Percentiles rank a stretch among this genome's conserved stretches.
Conservation (phyloP, 1,139 yeast species). For the Yamadazyma diospyri region DNA sequence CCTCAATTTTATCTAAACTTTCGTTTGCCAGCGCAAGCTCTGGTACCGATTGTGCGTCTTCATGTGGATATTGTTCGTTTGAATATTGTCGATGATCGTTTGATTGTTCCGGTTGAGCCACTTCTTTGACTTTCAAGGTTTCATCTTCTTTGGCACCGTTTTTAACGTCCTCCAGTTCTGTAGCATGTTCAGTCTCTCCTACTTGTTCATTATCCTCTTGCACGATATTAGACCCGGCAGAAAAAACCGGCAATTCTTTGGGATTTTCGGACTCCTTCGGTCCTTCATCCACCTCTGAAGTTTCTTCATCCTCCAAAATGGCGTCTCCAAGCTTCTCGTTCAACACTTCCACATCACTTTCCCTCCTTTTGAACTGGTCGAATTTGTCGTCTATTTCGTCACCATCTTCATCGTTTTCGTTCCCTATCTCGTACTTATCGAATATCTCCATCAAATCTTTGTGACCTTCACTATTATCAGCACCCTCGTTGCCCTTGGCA, state of each 20-base stretch:
- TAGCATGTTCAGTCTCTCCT: neutral
- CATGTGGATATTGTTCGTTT: neutral
- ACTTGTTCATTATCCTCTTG: neutral
- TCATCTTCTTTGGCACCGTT: neutral
- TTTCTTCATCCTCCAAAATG: slow-evolving; percentile 1
- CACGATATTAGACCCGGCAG: neutral
- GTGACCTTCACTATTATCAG: slow-evolving; percentile 1
- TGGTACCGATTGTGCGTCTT: neutral
- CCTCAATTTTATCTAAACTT: slow-evolving; percentile 10
- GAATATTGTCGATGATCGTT: too few species aligned
- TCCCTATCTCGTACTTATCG: slow-evolving; percentile 35
- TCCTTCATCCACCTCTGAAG: neutral
- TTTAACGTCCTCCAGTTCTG: neutral
- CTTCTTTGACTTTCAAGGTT: neutral
- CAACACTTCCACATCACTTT: slow-evolving; percentile 2
- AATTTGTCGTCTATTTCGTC: slow-evolving; percentile 13
- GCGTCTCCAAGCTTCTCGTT: slow-evolving; percentile 8
- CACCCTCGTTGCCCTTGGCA: neutral
- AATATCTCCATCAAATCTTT: slow-evolving; percentile 38
- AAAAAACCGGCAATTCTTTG: too few species aligned
- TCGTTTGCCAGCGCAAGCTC: neutral
- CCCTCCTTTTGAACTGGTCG: slow-evolving; percentile 8
- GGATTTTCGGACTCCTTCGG: neutral
- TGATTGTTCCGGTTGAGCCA: too few species aligned
- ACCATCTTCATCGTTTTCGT: slow-evolving; percentile 11